Percentiles rank a stretch among this genome's conserved stretches.
Conservation (phyloP, 441 rosid genomes). For the Codiaeum variegatum region DNA sequence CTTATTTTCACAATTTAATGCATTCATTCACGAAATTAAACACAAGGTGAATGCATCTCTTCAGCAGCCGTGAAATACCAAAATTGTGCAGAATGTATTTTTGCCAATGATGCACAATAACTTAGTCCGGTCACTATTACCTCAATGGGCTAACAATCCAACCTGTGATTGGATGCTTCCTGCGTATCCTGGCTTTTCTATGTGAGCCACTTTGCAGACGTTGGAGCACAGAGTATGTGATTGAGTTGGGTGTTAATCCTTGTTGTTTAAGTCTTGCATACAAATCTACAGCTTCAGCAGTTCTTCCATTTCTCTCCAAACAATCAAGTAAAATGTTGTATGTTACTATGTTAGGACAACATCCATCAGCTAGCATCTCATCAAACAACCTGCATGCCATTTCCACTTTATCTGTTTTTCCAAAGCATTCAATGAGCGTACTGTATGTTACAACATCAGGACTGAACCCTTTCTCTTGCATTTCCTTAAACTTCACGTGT, state of each 20-base stretch:
- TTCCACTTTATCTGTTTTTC: constrained; percentile 82
- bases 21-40: not conserved
- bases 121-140: constrained; percentile 22
- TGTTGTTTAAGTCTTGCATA: constrained; percentile 76
- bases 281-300: constrained; percentile 81
- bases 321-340: constrained; percentile 88
- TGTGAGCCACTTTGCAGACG: constrained; percentile 76
- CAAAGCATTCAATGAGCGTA: constrained; percentile 89
- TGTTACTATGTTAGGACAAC: constrained; percentile 80
- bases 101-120: not conserved
- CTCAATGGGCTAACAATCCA: constrained; percentile 85
- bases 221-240: constrained; percentile 74
- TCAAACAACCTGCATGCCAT: constrained; percentile 82
- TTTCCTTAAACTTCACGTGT: constrained; percentile 85
- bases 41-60: not conserved
- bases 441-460: constrained; percentile 94
- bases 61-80: not conserved
- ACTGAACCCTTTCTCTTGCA: constrained; percentile 79
- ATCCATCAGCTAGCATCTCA: constrained; percentile 74
- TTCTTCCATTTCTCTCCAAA: constrained; percentile 77
- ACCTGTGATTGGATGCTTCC: constrained; percentile 83
- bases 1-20: not conserved
- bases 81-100: not conserved
- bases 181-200: constrained; percentile 55
- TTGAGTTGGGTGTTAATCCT: constrained; percentile 81